phyloP scores from a whole-genome alignment of 108 stramenopile species.

The Cyclotella distinguenda region DNA sequence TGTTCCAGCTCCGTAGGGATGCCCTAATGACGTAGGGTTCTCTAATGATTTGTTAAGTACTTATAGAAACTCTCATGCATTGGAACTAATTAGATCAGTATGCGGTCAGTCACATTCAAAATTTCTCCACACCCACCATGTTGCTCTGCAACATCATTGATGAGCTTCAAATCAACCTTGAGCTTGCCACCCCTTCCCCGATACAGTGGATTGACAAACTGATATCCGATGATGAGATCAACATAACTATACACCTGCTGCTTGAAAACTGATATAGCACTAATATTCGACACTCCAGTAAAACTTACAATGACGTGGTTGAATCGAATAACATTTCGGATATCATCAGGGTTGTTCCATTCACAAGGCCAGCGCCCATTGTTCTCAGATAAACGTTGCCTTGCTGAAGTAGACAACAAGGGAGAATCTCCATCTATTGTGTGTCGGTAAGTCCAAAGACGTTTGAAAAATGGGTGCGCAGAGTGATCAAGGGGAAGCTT shows the following conservation, averaged over 20 bases:
- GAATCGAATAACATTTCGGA: slow-evolving; percentile 48
- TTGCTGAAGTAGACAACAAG: slow-evolving; percentile 44
- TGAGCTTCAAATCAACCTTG: slow-evolving; percentile 53
- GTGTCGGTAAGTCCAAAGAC: slow-evolving; percentile 70
- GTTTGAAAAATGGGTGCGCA: slow-evolving; percentile 75
- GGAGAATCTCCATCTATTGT: slow-evolving; percentile 63
- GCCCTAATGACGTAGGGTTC: no score
- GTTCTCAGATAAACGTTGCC: slow-evolving; percentile 47
- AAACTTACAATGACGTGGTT: slow-evolving; percentile 40
- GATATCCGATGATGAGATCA: slow-evolving; percentile 39
- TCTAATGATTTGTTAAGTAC: no score
- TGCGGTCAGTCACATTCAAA: slow-evolving; percentile 17
- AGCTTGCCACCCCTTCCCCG: slow-evolving; percentile 36
- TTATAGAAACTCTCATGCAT: no score
- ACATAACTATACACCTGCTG: slow-evolving; percentile 45
- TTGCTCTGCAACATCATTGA: slow-evolving; percentile 79
- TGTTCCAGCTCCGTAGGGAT: no score
- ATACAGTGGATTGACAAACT: slow-evolving; percentile 45
- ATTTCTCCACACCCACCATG: slow-evolving; percentile 52
- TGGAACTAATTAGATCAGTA: no score
- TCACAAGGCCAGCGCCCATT: slow-evolving; percentile 64
- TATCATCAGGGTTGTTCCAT: slow-evolving; percentile 53
- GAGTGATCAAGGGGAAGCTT: slow-evolving; percentile 58
- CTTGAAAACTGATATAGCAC: slow-evolving; percentile 31
- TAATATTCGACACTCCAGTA: slow-evolving; percentile 42